Base-by-base conservation (phyloP, 2,329 filamentous ascomycete species). In the Colletotrichum tofieldiae region DNA sequence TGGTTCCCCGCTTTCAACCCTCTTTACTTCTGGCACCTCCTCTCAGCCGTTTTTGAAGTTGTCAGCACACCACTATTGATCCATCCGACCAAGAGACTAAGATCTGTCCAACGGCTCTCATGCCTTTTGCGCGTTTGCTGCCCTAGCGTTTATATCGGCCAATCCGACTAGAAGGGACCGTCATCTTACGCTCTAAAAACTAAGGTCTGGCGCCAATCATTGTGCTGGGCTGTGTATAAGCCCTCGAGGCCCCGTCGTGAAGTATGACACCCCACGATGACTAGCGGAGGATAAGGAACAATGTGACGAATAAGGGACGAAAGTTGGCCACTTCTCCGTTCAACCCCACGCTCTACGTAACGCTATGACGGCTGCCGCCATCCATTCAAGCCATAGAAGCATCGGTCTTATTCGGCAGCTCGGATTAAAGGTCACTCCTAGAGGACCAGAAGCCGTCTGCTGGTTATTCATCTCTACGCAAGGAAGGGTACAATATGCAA, bases 261-360 rank as follows among this genome's bases (percentile, higher is more conserved):
- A 47, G n/a, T 29, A 47, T 16, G 32, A 32, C 35, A 37, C 37
- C 55, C 20, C n/a, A 61, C n/a, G 8, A 67, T 52, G 56, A 67
- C 56, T 43, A 45, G 23, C 37, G 45, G 23, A 45, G 37, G 32
- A 54, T 62, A 49, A 62, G 47, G 54, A 56, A 62, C n/a, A 35
- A 62, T 35, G 14, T 65, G 62, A 39, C 51, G 37, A 47, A 65
- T 23, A 23, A 16, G 12, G 18, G 7, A 45, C 51, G 20, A 49
- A 8, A 11, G 18, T 32, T 26, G 54, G 37, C 2, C 16, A 14
- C n/a, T 35, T 37, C 14, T 20, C 16, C 20, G 26, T 37, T 18
- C 45, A 26, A 54, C 47, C 55, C 64, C 64, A 67, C 35, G 55
- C 55, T 51, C n/a, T 20, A 66, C 64, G 64, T 49, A 60, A 60